Percentiles rank a stretch among this genome's conserved stretches.
Evolutionary conservation across 495 filamentous ascomycete genomes (phyloP).

Genomic region (Penicillium longicatenatum): DNA sequence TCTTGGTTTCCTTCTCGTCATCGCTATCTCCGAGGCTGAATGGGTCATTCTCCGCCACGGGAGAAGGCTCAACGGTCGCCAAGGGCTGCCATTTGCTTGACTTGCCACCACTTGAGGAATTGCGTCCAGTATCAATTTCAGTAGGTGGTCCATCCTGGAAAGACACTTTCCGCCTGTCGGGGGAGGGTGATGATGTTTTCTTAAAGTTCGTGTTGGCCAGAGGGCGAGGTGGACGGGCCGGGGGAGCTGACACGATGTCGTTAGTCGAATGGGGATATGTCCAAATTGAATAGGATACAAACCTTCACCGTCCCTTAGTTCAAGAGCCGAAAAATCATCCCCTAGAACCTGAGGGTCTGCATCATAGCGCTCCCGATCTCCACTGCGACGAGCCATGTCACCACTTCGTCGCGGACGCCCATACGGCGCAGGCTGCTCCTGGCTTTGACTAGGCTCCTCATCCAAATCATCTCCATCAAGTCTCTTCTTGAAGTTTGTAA

Average conservation of each 20-base stretch:
- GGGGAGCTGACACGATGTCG: slow-evolving; percentile 45
- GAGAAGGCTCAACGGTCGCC: slow-evolving; percentile 81
- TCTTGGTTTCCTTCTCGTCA: slow-evolving; percentile 82
- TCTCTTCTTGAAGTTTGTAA: slow-evolving; percentile 84
- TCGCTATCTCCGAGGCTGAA: slow-evolving; percentile 96
- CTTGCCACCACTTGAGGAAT: slow-evolving; percentile 56
- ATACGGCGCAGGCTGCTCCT: slow-evolving; percentile 43
- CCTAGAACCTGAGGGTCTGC: slow-evolving; percentile 89
- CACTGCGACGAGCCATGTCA: slow-evolving; percentile 65
- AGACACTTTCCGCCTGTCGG: slow-evolving; percentile 70
- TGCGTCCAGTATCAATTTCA: slow-evolving; percentile 78
- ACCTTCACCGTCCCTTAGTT: slow-evolving; percentile 79
- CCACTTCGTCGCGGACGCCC: slow-evolving; percentile 54
- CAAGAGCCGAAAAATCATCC: slow-evolving; percentile 89
- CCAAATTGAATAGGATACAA: slow-evolving; percentile 10
- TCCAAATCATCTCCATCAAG: slow-evolving; percentile 82
- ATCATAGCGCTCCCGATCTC: slow-evolving; percentile 88
- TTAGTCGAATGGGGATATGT: slow-evolving; percentile 21
- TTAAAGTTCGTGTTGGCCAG: slow-evolving; percentile 78
- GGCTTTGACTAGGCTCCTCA: slow-evolving; percentile 49
- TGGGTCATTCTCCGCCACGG: slow-evolving; percentile 88
- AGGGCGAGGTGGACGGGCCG: slow-evolving; percentile 60
- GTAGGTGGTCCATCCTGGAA: slow-evolving; percentile 75
- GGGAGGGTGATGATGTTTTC: slow-evolving; percentile 65
- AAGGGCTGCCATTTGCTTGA: slow-evolving; percentile 96